These are phyloP conservation scores for Phytophthora ohioensis DNA, from an alignment of 352 stramenopile species.

Conservation along the genomic window DNA sequence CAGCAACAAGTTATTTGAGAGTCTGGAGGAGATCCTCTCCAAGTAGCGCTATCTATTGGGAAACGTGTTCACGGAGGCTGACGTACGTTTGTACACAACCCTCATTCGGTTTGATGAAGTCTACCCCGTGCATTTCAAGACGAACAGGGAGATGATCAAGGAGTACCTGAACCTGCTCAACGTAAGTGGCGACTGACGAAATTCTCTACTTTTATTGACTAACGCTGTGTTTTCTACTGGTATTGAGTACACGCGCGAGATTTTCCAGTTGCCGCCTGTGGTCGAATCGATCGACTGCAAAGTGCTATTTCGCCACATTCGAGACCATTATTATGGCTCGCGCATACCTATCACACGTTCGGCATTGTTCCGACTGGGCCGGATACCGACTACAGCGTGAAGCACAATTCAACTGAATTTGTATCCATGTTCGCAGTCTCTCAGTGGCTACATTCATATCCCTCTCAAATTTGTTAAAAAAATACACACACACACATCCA, in stretches of 20 bases:
- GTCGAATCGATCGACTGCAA: slow-evolving; percentile 79
- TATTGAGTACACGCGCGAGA: slow-evolving; percentile 72
- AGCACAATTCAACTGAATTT: slow-evolving; percentile 63
- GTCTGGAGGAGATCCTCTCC: slow-evolving; percentile 72
- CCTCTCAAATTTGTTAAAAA: too few relatives aligned
- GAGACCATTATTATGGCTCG: slow-evolving; percentile 96
- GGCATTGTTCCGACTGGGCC: slow-evolving; percentile 92
- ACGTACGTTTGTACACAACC: slow-evolving; percentile 82
- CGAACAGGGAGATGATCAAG: slow-evolving; percentile 88
- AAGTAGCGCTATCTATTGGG: slow-evolving; percentile 73
- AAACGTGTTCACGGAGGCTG: slow-evolving; percentile 76
- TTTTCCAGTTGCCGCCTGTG: slow-evolving; percentile 95
- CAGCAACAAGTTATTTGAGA: slow-evolving; percentile 62
- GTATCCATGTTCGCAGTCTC: too few relatives aligned
- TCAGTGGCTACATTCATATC: too few relatives aligned
- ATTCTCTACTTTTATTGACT: neutral
- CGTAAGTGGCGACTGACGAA: too few relatives aligned
- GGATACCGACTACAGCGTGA: slow-evolving; percentile 53
- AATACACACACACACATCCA: too few relatives aligned
- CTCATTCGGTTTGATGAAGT: slow-evolving; percentile 86
- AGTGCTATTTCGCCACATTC: slow-evolving; percentile 94
- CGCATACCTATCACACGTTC: slow-evolving; percentile 93
- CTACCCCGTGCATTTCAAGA: slow-evolving; percentile 90
- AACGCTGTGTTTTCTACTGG: slow-evolving; percentile 8
- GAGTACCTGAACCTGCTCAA: slow-evolving; percentile 90